Base-by-base conservation (phyloP, 2,329 filamentous ascomycete species). In the Fusarium piperis region DNA sequence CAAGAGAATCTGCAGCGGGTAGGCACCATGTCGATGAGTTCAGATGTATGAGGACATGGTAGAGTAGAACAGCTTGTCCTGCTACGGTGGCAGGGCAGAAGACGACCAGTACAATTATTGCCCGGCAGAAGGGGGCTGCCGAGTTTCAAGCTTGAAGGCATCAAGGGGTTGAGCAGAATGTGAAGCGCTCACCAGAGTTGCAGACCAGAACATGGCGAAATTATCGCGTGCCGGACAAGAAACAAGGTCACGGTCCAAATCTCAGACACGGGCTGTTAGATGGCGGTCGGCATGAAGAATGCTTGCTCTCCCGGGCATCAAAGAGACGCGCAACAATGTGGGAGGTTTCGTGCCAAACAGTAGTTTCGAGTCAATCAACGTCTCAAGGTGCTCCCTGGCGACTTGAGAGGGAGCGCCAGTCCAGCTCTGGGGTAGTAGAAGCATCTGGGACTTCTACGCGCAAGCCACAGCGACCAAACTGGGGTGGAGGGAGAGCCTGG, bases 261-360 rank as follows among this genome's bases (percentile, higher is more conserved):
- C 59, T 65, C 46, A 61, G 41, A 51, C 68, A 35, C 20, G 20
- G 35, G 13, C 16, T 39, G 59, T 62, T 51, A 52, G 56, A 64
- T 28, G 38, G 38, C 38, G 39, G 48, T 26, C 41, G 39, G 60
- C 48, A 48, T 41, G 44, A 60, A 38, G 26, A 60, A 39, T 30
- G 58, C 57, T 36, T 39, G 38, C 11, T 16, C 32, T 73, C 80
- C 84, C 82, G 79, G 83, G 75, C 44, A 81, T 82, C 75, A 79
- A 79, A 79, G 81, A 82, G 70, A 65, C 66, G 66, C 71, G 16
- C 59, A 67, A 52, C 65, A 60, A 63, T 46, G 57, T 44, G 52
- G 59, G 51, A 56, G 59, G 56, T 53, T 41, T 32, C 41, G 60
- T 59, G 63, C 53, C 57, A 46, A 51, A 59, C 41, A 51, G 62